phyloP scores from a whole-genome alignment of 148 eudicot species.

The Rhododendron vialii region DNA sequence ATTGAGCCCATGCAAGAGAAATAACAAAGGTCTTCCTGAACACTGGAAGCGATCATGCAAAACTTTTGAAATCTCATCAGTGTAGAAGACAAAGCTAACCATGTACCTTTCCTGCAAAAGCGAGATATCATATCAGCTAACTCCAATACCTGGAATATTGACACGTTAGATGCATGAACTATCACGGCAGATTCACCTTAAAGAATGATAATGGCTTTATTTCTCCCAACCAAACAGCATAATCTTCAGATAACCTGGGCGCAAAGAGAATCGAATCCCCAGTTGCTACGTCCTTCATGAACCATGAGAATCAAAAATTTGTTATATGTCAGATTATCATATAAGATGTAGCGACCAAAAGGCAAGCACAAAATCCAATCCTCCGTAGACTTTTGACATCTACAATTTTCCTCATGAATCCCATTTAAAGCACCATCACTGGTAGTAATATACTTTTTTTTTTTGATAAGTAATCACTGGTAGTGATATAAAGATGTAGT shows the following conservation, averaged over 20 bases:
- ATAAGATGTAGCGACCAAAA: neutral
- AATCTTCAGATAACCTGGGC: conserved; percentile 77
- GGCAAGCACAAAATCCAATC: neutral
- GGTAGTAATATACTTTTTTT: too few relatives aligned
- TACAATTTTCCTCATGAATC: neutral
- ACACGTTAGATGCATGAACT: neutral
- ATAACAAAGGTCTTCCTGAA: conserved; percentile 55
- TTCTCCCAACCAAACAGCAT: conserved; percentile 97
- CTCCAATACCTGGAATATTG: neutral
- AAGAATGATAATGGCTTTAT: conserved; percentile 57
- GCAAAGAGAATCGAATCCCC: conserved; percentile 80
- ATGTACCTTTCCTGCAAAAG: conserved; percentile 72
- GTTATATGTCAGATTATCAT: neutral
- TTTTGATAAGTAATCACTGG: neutral
- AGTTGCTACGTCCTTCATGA: conserved; percentile 64
- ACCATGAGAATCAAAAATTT: conserved; percentile 1
- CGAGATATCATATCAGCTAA: conserved; percentile 19
- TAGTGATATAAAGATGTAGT: neutral
- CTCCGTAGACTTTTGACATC: neutral
- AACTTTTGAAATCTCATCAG: conserved; percentile 67
- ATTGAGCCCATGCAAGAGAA: conserved; percentile 87
- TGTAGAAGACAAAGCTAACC: conserved; percentile 53
- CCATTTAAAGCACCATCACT: neutral
- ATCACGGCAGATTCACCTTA: conserved; percentile 42
- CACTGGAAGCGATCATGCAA: conserved; percentile 49